Percentiles rank a stretch among this genome's conserved stretches.
Conservation (phyloP, 2,329 filamentous ascomycete genomes). For the Fusarium nurragi region DNA sequence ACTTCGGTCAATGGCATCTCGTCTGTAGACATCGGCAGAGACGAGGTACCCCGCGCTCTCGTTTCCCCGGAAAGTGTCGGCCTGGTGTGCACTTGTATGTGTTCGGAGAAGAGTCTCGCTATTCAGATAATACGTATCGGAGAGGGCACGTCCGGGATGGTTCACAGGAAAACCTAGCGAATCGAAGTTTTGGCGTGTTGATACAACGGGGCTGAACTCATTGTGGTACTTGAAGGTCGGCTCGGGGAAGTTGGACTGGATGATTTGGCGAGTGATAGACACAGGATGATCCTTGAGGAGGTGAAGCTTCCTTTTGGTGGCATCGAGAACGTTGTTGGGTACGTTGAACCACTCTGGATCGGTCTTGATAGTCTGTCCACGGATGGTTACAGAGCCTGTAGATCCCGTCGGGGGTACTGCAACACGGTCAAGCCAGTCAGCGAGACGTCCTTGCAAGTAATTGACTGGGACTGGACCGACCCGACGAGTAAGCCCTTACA, state of each 20-base stretch:
- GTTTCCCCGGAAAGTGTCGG: constrained; percentile 79
- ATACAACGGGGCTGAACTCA: constrained; percentile 82
- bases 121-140: constrained; percentile 97
- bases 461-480: constrained; percentile 34
- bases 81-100: constrained; percentile 94
- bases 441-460: constrained; percentile 19
- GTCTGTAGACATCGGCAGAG: constrained; percentile 91
- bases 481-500: constrained; percentile 41
- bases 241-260: constrained; percentile 85
- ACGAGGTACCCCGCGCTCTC: constrained; percentile 84
- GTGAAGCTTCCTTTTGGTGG: constrained; percentile 83
- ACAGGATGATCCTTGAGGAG: constrained; percentile 91
- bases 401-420: constrained; percentile 41
- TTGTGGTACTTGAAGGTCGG: constrained; percentile 81
- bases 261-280: constrained; percentile 88
- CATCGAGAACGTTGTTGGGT: constrained; percentile 76
- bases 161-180: constrained; percentile 90
- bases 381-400: constrained; percentile 60
- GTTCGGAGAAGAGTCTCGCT: constrained; percentile 84
- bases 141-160: constrained; percentile 85
- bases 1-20: constrained; percentile 92
- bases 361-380: constrained; percentile 63
- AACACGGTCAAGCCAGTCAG: constrained; percentile 34
- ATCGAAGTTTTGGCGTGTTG: constrained; percentile 90
- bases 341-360: constrained; percentile 88